Percentiles rank a stretch among this genome's conserved stretches.
Evolutionary conservation across 345 rosid genomes (phyloP).

Genomic region (Eucalyptus pauciflora): DNA sequence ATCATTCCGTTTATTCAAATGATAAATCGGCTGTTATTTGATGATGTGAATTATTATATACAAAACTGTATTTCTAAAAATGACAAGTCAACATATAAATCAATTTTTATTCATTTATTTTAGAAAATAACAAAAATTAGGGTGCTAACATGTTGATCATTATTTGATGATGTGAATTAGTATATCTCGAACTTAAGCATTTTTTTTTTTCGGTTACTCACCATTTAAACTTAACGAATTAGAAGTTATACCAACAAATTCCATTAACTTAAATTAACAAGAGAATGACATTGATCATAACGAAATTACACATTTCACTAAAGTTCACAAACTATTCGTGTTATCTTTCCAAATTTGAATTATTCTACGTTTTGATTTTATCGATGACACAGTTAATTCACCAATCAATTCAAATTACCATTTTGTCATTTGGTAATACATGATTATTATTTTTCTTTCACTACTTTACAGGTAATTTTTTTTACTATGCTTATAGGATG

Average conservation of each 20-base stretch:
- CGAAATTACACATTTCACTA: fast-evolving
- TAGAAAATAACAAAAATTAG: too few relatives aligned
- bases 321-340: fast-evolving
- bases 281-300: fast-evolving
- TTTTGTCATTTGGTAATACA: background rate
- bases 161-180: background rate
- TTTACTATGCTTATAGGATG: background rate
- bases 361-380: fast-evolving
- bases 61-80: fast-evolving
- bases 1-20: fast-evolving
- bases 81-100: fast-evolving
- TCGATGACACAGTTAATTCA: fast-evolving
- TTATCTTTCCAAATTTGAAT: background rate
- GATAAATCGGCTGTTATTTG: fast-evolving
- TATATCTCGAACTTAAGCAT: fast-evolving
- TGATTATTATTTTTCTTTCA: background rate
- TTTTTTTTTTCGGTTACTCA: background rate
- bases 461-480: background rate
- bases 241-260: fast-evolving
- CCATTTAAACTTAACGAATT: fast-evolving
- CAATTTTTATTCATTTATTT: fast-evolving
- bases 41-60: fast-evolving
- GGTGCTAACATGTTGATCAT: fast-evolving
- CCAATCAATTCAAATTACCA: background rate
- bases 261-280: fast-evolving